These are phyloP conservation scores for Boletus insuetus DNA, from an alignment of 768 basidiomycete species.

Conservation along the genomic window DNA sequence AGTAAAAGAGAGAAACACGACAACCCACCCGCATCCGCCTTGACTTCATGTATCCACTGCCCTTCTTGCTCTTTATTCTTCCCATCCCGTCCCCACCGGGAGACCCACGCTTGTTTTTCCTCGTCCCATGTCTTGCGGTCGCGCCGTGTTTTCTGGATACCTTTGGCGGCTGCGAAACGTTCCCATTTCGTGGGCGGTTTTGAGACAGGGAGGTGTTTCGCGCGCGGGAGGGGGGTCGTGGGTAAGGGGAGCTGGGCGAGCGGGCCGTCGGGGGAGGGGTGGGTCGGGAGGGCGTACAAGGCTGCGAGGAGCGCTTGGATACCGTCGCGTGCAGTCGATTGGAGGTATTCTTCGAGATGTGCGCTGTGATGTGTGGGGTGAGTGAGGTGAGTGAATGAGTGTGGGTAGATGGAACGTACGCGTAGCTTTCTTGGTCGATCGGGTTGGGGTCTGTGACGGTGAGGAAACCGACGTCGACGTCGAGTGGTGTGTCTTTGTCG, in stretches of 20 bases:
- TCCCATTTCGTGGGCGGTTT: constrained; percentile 98
- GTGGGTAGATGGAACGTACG: constrained; percentile 38
- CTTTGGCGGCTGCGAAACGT: constrained; percentile 89
- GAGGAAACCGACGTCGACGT: constrained; percentile 79
- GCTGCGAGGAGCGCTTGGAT: constrained; percentile 75
- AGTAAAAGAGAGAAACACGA: constrained; percentile 22
- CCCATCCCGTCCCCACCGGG: constrained; percentile 84
- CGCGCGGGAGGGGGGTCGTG: constrained; percentile 74
- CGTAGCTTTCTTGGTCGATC: constrained; percentile 81
- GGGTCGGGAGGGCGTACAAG: constrained; percentile 81
- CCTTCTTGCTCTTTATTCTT: constrained; percentile 86
- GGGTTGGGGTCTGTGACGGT: constrained; percentile 86
- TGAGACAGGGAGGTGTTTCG: constrained; percentile 90
- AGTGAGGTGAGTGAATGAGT: neutral
- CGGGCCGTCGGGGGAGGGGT: constrained; percentile 74
- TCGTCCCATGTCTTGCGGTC: constrained; percentile 93
- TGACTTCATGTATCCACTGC: constrained; percentile 92
- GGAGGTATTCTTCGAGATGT: constrained; percentile 79
- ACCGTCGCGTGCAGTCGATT: constrained; percentile 74
- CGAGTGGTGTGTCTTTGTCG: constrained; percentile 77
- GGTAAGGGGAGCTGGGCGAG: constrained; percentile 79
- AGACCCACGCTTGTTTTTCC: constrained; percentile 89
- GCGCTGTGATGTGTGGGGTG: constrained; percentile 42
- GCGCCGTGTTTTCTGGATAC: constrained; percentile 75
- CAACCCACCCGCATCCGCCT: constrained; percentile 69